A percentile compares a stretch with the other conserved stretches of the same genome.
These are phyloP conservation scores for Backusella circina DNA, from an alignment of 192 early-diverging fungal species.

Conservation along the genomic window DNA sequence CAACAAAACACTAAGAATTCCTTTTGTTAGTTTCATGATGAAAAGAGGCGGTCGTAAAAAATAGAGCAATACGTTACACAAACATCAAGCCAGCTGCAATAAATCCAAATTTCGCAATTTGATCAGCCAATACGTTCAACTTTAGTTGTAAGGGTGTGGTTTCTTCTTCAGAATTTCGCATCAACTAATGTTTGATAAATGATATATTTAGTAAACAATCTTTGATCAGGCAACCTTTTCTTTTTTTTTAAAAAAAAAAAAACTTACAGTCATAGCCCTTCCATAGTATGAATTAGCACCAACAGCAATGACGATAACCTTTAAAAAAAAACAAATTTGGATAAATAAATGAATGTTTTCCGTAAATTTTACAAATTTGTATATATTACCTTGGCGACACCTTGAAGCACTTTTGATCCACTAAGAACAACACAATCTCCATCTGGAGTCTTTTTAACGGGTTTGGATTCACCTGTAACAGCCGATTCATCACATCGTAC, in stretches of 20 bases:
- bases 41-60: background rate
- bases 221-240: background rate
- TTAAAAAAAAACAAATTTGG: background rate
- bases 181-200: slow-evolving; percentile 28
- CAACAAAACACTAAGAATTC: slow-evolving; percentile 35
- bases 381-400: slow-evolving; percentile 53
- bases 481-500: slow-evolving; percentile 85
- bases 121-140: slow-evolving; percentile 85
- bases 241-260: background rate
- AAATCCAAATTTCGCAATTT: slow-evolving; percentile 93
- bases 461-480: slow-evolving; percentile 88
- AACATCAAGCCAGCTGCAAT: slow-evolving; percentile 82
- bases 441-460: slow-evolving; percentile 68
- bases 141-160: slow-evolving; percentile 93
- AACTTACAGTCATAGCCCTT: slow-evolving; percentile 75
- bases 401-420: slow-evolving; percentile 89
- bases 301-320: slow-evolving; percentile 82
- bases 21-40: background rate
- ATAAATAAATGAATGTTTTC: background rate
- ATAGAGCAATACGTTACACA: slow-evolving; percentile 38
- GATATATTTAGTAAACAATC: background rate
- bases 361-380: background rate
- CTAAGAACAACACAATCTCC: slow-evolving; percentile 81
- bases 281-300: slow-evolving; percentile 87
- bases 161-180: slow-evolving; percentile 66